Conservation (phyloP, 129 eudicot species). For the Mikania micrantha region DNA sequence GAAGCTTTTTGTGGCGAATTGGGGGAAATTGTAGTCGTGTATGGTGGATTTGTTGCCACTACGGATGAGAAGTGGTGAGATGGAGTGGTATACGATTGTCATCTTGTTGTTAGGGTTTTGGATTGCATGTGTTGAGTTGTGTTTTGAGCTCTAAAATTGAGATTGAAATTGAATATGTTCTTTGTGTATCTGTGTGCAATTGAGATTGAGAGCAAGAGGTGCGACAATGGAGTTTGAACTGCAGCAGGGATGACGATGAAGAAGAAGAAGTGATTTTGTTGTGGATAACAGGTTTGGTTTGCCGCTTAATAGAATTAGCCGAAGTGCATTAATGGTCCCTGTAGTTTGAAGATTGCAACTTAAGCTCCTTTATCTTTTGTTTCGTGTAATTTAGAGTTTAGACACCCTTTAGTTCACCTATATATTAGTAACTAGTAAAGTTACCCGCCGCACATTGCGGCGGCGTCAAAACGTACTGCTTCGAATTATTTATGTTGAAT, state of each 20-base stretch:
- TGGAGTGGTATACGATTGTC: constrained; percentile 37
- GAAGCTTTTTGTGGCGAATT: constrained; percentile 24
- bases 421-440: no score
- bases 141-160: constrained; percentile 11
- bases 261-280: constrained; percentile 25
- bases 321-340: constrained; percentile 13
- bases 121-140: constrained; percentile 27
- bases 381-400: no score
- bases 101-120: constrained; percentile 26
- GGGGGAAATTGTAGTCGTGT: constrained; percentile 23
- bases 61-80: constrained; percentile 40
- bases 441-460: no score
- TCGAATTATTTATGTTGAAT: no score
- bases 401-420: no score
- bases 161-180: constrained; percentile 1
- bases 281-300: constrained; percentile 46
- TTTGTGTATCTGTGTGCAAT: not conserved
- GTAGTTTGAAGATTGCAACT: not conserved
- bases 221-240: constrained; percentile 13
- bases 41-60: constrained; percentile 12
- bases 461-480: no score
- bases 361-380: not conserved
- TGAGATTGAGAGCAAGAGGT: constrained; percentile 9
- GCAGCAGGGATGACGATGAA: constrained; percentile 20
- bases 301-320: constrained; percentile 31